These are phyloP conservation scores for Leishmania gerbilli DNA, from an alignment of 208 protist genomes.

Conservation along the genomic window DNA sequence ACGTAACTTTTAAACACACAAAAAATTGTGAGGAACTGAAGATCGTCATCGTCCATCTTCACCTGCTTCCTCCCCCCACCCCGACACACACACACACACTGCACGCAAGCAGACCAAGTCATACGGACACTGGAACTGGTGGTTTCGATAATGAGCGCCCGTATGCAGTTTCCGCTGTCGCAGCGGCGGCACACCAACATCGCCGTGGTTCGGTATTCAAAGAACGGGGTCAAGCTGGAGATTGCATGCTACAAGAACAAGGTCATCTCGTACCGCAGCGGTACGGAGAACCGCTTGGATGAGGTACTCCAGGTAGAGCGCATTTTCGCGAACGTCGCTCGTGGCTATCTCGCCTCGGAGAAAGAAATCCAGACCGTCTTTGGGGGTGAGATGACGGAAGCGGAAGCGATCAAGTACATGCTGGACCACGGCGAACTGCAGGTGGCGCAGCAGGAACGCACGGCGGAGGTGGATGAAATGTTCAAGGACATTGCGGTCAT, in stretches of 20 bases:
- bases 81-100: slow-evolving; percentile 2
- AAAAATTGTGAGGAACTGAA: not conserved
- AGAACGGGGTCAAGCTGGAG: slow-evolving; percentile 84
- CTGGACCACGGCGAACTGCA: slow-evolving; percentile 97
- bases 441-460: slow-evolving; percentile 97
- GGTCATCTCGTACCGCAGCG: slow-evolving; percentile 87
- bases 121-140: not conserved
- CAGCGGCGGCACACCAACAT: slow-evolving; percentile 92
- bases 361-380: slow-evolving; percentile 84
- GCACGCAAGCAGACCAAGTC: slow-evolving; percentile 4
- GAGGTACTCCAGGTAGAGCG: slow-evolving; percentile 92
- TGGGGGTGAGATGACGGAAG: slow-evolving; percentile 56
- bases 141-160: slow-evolving; percentile 64
- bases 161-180: slow-evolving; percentile 85
- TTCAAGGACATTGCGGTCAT: slow-evolving; percentile 97
- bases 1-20: not conserved
- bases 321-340: slow-evolving; percentile 88
- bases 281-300: slow-evolving; percentile 82
- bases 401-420: slow-evolving; percentile 90
- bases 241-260: slow-evolving; percentile 95
- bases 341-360: slow-evolving; percentile 76
- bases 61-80: not conserved
- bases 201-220: slow-evolving; percentile 81
- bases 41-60: not conserved
- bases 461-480: slow-evolving; percentile 90